Conservation (phyloP, 441 rosid genomes). For the Pelargonium fulgidum region DNA sequence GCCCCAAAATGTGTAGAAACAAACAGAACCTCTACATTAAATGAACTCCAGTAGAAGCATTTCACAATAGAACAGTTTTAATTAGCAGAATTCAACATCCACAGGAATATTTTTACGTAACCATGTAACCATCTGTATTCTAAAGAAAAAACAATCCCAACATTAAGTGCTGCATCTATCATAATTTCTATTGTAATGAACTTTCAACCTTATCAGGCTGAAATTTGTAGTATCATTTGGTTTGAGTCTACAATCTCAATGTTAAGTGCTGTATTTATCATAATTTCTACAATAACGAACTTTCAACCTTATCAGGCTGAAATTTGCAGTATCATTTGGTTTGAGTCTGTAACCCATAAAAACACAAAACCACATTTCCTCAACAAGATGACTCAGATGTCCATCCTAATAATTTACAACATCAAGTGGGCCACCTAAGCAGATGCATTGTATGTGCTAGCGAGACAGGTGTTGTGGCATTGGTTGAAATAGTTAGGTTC, state of each 20-base stretch:
- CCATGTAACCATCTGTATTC: neutral
- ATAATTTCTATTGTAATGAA: neutral
- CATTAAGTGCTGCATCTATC: neutral
- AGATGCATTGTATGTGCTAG: too few relatives aligned
- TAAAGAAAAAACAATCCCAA: neutral
- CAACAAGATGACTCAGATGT: too few relatives aligned
- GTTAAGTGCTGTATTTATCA: too few relatives aligned
- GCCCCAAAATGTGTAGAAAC: neutral
- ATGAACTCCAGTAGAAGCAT: neutral
- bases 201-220: neutral
- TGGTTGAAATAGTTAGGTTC: too few relatives aligned
- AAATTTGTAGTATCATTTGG: neutral
- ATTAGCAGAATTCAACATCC: neutral
- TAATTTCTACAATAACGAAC: neutral
- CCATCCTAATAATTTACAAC: too few relatives aligned
- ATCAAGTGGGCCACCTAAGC: too few relatives aligned
- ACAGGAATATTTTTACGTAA: neutral
- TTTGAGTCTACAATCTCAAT: neutral
- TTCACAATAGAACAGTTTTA: neutral
- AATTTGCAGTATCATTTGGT: too few relatives aligned
- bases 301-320: constrained; percentile 1
- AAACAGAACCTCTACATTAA: neutral
- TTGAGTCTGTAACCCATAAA: too few relatives aligned
- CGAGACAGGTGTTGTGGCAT: too few relatives aligned
- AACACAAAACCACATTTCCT: too few relatives aligned